Conservation (phyloP, 2,329 filamentous ascomycete species). For the Penicillium janthinellum region DNA sequence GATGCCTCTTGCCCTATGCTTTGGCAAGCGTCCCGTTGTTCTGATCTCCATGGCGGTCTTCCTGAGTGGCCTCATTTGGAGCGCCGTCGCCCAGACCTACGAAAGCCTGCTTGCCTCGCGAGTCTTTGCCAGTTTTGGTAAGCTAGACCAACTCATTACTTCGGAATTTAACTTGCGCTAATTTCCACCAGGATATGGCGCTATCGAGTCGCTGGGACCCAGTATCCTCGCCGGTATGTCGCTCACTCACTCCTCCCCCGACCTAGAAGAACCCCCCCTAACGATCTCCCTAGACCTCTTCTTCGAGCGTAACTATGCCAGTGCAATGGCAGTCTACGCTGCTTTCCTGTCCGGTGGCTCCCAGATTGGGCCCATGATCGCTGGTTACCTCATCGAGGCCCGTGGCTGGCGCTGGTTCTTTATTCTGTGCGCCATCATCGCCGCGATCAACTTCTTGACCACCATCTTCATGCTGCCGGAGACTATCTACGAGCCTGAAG, state of each 20-base stretch:
- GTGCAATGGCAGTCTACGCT: slow-evolving; percentile 39
- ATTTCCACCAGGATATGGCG: slow-evolving; percentile 24
- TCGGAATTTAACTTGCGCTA: not conserved
- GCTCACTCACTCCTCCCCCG: not conserved
- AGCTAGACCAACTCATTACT: not conserved
- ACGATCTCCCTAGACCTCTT: slow-evolving; percentile 28
- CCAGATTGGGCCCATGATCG: slow-evolving; percentile 39
- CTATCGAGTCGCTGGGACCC: slow-evolving; percentile 38
- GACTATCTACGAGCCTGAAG: slow-evolving; percentile 35
- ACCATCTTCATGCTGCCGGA: slow-evolving; percentile 41
- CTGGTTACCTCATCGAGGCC: slow-evolving; percentile 36
- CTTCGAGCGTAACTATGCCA: slow-evolving; percentile 31
- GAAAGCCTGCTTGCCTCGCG: slow-evolving; percentile 36
- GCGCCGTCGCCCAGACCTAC: slow-evolving; percentile 33
- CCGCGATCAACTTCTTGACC: slow-evolving; percentile 31
- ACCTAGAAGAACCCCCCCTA: not conserved
- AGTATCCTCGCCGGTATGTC: slow-evolving; percentile 35
- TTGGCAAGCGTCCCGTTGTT: slow-evolving; percentile 42
- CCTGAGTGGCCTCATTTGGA: slow-evolving; percentile 36
- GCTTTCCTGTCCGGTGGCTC: slow-evolving; percentile 37
- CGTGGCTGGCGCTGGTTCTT: slow-evolving; percentile 45
- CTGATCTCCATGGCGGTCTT: slow-evolving; percentile 36
- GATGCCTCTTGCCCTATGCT: slow-evolving; percentile 40
- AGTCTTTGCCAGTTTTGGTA: slow-evolving; percentile 37
- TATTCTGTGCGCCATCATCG: slow-evolving; percentile 37